Percentiles rank a stretch among this genome's conserved stretches.
These are phyloP conservation scores for Wallacemonas sp. DNA, from an alignment of 208 protist genomes.

Conservation along the genomic window DNA sequence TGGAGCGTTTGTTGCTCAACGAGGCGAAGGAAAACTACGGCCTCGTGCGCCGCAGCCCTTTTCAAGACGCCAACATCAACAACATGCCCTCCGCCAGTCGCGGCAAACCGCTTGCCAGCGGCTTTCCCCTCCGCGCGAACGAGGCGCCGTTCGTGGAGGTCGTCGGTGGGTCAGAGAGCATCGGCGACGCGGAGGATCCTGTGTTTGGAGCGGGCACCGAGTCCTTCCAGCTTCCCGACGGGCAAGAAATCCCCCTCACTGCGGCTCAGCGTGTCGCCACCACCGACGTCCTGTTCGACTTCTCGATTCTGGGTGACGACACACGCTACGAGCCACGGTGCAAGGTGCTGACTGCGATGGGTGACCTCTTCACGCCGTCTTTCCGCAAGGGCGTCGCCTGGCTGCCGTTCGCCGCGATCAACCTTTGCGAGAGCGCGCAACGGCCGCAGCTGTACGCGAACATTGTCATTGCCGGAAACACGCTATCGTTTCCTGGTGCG, in stretches of 20 bases:
- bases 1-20: slow-evolving; percentile 85
- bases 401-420: slow-evolving; percentile 89
- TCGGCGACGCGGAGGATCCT: background rate
- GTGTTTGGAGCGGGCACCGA: slow-evolving; percentile 12
- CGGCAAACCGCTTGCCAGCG: background rate
- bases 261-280: slow-evolving; percentile 59
- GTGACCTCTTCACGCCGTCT: slow-evolving; percentile 77
- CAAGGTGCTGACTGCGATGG: slow-evolving; percentile 82
- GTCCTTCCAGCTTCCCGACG: slow-evolving; percentile 84
- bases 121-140: background rate
- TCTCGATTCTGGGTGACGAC: slow-evolving; percentile 53
- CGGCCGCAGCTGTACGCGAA: slow-evolving; percentile 90
- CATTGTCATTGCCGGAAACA: slow-evolving; percentile 93
- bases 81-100: background rate
- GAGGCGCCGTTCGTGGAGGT: background rate
- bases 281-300: slow-evolving; percentile 88
- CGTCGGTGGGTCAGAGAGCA: background rate
- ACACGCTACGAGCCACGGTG: slow-evolving; percentile 57
- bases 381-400: slow-evolving; percentile 90
- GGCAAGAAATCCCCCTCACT: slow-evolving; percentile 73
- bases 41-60: slow-evolving; percentile 56
- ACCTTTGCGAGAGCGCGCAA: slow-evolving; percentile 89
- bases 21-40: slow-evolving; percentile 92
- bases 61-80: background rate
- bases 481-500: slow-evolving; percentile 83